Percentiles rank a stretch among this genome's conserved stretches.
These are phyloP conservation scores for Saussurea involucrata DNA, from an alignment of 129 eudicot species.

Conservation along the genomic window DNA sequence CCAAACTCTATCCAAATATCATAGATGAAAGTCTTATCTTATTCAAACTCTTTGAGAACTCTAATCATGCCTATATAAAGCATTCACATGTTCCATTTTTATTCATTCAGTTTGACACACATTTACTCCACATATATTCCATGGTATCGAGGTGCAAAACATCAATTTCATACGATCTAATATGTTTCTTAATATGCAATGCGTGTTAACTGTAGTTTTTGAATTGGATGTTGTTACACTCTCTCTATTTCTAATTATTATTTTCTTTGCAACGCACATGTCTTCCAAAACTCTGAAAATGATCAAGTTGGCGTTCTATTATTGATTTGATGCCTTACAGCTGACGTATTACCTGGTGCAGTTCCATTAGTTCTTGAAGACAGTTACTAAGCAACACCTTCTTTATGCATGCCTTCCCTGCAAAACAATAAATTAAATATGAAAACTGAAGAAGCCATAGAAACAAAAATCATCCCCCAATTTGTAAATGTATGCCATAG, in stretches of 20 bases:
- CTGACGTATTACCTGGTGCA: conserved; percentile 72
- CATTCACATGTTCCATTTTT: neutral
- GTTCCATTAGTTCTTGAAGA: conserved; percentile 97
- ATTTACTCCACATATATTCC: neutral
- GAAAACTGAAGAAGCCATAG: neutral
- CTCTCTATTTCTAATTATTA: neutral
- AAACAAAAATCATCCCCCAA: neutral
- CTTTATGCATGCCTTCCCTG: conserved; percentile 99
- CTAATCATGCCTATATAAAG: neutral
- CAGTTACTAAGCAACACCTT: conserved; percentile 95
- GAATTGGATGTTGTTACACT: neutral
- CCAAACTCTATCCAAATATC: neutral
- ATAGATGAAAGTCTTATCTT: neutral
- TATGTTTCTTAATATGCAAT: neutral
- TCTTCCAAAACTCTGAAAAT: neutral
- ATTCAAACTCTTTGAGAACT: neutral
- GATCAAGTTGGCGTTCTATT: neutral
- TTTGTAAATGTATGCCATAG: neutral
- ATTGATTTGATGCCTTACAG: neutral
- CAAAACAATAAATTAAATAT: conserved; percentile 2
- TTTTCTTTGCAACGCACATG: neutral
- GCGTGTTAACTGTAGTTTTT: neutral
- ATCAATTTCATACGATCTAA: neutral
- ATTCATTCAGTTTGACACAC: neutral
- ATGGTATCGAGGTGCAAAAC: too few relatives aligned